Evolutionary conservation across 345 rosid genomes (phyloP), one percentile per base, ranked within the genome.

Genomic region (Raphanus sativus): DNA sequence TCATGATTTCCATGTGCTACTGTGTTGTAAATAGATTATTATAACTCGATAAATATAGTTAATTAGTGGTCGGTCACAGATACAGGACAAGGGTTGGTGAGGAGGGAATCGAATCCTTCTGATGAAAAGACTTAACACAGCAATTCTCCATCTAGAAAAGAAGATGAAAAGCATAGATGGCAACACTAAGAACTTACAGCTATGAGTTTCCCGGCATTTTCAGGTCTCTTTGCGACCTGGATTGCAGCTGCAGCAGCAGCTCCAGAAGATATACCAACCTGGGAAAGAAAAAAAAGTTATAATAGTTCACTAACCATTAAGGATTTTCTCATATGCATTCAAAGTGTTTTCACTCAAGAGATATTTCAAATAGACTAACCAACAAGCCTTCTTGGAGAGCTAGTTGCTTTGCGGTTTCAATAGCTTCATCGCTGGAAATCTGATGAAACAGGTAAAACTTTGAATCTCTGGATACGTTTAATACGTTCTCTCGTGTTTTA

Each of bases 211-310:
- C 98, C 97, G 4, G 90, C 88, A 84, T 92, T 94, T 83, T 89
- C 97, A 8, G 97, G 93, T 83, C 98, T 87, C 86, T 84, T 87
- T 73, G 91, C 98, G 58, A 92, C 95, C 83, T 83, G 75, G 56
- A 94, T 82, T 76, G 97, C 98, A 21, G 97, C 97, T 5, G 91
- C 90, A 3, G 98, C 97, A 3, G 98, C 98, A 0, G 98, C 98
- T 63, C 98, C 98, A 65, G 98, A 94, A 68, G 98, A 92, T 83
- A 94, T 92, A 71, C 98, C 98, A 4, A 94, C 98, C 97, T 94
- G 89, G n/a, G n/a, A 71, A 62, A 54, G 61, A 67, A 21, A 21
- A 21, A 21, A 1, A 21, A 21, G 21, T 21, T 21, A 21, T 21
- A 21, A 36, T 42, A 2, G 3, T 40, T 64, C 21, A 58, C 4